Evolutionary conservation across 1,139 yeast species (phyloP), one percentile per base, ranked within the genome.

Genomic region (Eremothecium coryli): DNA sequence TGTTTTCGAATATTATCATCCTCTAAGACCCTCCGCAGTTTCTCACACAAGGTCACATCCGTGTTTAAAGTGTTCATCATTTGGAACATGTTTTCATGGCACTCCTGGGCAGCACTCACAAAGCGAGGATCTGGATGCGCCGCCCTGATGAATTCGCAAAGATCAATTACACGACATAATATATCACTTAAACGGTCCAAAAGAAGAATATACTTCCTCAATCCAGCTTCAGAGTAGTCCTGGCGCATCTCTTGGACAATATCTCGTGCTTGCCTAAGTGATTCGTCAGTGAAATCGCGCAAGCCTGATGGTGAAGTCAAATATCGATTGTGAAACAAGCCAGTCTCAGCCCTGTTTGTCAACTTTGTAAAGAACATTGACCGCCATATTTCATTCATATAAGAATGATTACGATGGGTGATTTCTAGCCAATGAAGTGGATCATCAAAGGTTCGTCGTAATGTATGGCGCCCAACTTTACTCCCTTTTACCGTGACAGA

Each of bases 11-110:
- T 58, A 2, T 52, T 52, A 4, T 44, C 37, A 32, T 70, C 70
- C 3, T 64, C 56, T 39, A 88, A 58, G 1, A 82, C 78, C 11
- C 59, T 58, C 22, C 70, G 68, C 31, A 90, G 65, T 36, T 71
- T 73, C 28, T 63, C 59, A 51, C 79, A 85, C 27, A 90, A 65
- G 29, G 73, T 81, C 11, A 78, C 82, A 40, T 85, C 81, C 5
- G 97, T 90, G 56, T 90, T 90, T 32, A 90, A 65, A 40, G 81
- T 73, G 58, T 86, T 90, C 99, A 90, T 93, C 57, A 80, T 88
- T 43, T 86, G 95, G 59, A 80, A 90, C 81, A 90, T 73, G 43
- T 76, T 67, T 49, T 85, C 94, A 52, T 90, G 96, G 20, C 93
- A 81, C 35, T 72, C 70, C 50, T 90, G 95, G 1, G 98, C 95